phyloP scores from a whole-genome alignment of 306 rosid genomes.

The Lathyrus aphaca region DNA sequence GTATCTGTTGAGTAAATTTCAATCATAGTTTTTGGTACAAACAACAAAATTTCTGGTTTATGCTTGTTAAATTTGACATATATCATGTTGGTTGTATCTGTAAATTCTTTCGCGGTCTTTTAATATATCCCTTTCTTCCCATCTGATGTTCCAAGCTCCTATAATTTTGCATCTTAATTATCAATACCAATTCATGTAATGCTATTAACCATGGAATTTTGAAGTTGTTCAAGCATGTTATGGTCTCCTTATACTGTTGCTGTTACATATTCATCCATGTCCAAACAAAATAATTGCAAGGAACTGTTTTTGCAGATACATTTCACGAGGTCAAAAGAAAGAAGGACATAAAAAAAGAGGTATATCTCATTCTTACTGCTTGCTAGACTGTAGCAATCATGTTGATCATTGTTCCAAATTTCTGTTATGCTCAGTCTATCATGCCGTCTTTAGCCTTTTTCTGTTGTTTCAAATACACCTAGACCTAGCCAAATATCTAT shows the following conservation, averaged over 20 bases:
- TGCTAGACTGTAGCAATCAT: slow-evolving; percentile 25
- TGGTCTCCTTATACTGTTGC: not conserved
- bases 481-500: no score
- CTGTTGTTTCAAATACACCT: slow-evolving; percentile 49
- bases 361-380: slow-evolving; percentile 44
- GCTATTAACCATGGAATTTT: slow-evolving; percentile 17
- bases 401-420: not conserved
- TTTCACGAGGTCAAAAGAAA: slow-evolving; percentile 94
- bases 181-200: slow-evolving; percentile 8
- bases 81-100: not conserved
- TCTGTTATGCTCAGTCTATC: not conserved
- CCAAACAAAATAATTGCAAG: slow-evolving; percentile 18
- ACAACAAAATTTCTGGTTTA: not conserved
- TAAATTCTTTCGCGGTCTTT: not conserved
- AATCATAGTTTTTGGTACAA: not conserved
- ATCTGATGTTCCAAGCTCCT: not conserved
- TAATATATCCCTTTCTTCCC: not conserved
- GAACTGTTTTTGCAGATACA: slow-evolving; percentile 63
- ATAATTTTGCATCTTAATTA: slow-evolving; percentile 1
- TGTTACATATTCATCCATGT: slow-evolving; percentile 23
- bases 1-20: not conserved
- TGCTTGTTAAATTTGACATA: not conserved
- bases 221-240: slow-evolving; percentile 3
- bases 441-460: not conserved
- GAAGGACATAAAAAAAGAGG: slow-evolving; percentile 85